Conservation (phyloP, 805 yeast species). For the Candida quercuum region DNA sequence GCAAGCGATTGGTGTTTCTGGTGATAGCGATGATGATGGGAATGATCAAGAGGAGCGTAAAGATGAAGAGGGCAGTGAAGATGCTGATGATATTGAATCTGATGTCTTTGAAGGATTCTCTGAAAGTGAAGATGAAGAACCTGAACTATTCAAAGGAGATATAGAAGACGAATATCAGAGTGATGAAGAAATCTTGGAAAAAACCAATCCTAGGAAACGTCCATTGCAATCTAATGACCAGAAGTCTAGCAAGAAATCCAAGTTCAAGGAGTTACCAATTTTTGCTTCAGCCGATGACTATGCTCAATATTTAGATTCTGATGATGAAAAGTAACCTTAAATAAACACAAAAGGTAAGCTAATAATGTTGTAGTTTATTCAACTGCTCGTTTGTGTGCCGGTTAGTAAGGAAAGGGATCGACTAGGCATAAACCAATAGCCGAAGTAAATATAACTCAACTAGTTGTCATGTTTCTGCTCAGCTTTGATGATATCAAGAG, state of each 20-base stretch:
- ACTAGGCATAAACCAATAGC: too few species aligned
- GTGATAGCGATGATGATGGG: slow-evolving; percentile 21
- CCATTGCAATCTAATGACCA: slow-evolving; percentile 18
- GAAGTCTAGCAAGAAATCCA: slow-evolving; percentile 26
- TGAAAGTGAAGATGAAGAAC: slow-evolving; percentile 32
- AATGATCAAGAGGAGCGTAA: slow-evolving; percentile 27
- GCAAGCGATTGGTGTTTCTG: slow-evolving; percentile 30
- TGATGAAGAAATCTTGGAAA: slow-evolving; percentile 27
- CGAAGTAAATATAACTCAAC: too few species aligned
- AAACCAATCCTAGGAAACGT: slow-evolving; percentile 26
- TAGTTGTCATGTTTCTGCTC: too few species aligned
- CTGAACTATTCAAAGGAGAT: slow-evolving; percentile 29
- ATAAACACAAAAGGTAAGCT: too few species aligned
- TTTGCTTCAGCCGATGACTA: slow-evolving; percentile 90
- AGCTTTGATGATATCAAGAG: too few species aligned
- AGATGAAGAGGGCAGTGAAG: slow-evolving; percentile 30
- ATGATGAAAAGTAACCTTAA: slow-evolving; percentile 41
- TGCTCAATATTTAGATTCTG: slow-evolving; percentile 64
- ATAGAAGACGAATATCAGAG: slow-evolving; percentile 34
- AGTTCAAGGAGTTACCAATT: slow-evolving; percentile 66
- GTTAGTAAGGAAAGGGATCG: too few species aligned
- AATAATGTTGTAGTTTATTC: too few species aligned
- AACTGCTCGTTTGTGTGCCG: too few species aligned
- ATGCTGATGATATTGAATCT: slow-evolving; percentile 19
- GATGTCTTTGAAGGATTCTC: slow-evolving; percentile 28